Conservation (phyloP, 768 basidiomycete genomes). For the Dendrothele bispora region DNA sequence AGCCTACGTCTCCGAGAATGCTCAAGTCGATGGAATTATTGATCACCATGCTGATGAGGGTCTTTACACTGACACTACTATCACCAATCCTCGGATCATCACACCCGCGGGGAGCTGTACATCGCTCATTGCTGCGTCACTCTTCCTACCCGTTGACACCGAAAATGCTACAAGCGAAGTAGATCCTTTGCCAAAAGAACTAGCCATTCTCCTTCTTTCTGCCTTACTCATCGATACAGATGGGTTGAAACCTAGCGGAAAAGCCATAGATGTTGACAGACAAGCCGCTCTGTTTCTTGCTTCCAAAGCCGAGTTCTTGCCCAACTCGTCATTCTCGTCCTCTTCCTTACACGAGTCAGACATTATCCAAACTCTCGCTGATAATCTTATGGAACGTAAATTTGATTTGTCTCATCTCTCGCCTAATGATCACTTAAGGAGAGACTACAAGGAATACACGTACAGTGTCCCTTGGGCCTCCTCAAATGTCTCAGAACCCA, state of each 20-base stretch:
- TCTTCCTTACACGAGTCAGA: slow-evolving; percentile 36
- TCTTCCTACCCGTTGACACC: no score
- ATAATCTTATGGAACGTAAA: slow-evolving; percentile 58
- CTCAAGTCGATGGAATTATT: slow-evolving; percentile 71
- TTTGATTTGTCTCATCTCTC: slow-evolving; percentile 62
- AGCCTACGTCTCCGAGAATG: slow-evolving; percentile 39
- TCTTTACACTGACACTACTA: slow-evolving; percentile 54
- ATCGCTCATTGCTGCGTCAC: slow-evolving; percentile 48
- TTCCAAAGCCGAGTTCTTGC: slow-evolving; percentile 39
- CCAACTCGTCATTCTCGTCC: slow-evolving; percentile 13
- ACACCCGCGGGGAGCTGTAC: slow-evolving; percentile 77
- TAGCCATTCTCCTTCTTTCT: slow-evolving; percentile 77
- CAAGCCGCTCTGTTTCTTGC: slow-evolving; percentile 65
- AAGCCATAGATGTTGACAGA: slow-evolving; percentile 66
- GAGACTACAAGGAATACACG: slow-evolving; percentile 94
- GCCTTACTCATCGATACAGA: slow-evolving; percentile 87
- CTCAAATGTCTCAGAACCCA: slow-evolving; percentile 25
- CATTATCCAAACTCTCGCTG: slow-evolving; percentile 49
- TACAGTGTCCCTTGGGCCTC: slow-evolving; percentile 41
- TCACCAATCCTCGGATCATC: slow-evolving; percentile 72
- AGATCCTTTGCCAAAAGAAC: slow-evolving; percentile 49
- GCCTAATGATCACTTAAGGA: slow-evolving; percentile 75
- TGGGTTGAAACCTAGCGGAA: slow-evolving; percentile 76
- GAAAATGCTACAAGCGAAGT: no score
- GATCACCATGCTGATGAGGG: slow-evolving; percentile 94